Base-by-base conservation (phyloP, 2,329 filamentous ascomycete species). In the Metarhizium humberi region DNA sequence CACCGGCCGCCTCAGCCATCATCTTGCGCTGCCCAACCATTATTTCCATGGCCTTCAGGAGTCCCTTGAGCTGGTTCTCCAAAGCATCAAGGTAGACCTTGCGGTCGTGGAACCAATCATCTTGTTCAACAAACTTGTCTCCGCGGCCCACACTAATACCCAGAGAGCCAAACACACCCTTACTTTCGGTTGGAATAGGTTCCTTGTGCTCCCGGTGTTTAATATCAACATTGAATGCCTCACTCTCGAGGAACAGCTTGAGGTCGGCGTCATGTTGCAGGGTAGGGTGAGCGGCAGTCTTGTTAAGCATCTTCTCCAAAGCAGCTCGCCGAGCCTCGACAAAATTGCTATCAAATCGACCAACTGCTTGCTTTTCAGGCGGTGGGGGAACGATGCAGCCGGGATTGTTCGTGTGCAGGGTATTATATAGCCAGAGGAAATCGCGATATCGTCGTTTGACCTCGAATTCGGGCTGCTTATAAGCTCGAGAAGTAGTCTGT, bases 21-120 rank as follows among this genome's bases (percentile, higher is more conserved):
- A 89, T 89, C 75, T 96, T 96, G 56, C 94, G 86, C 72, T 99
- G 94, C 40, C 80, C 80, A 2, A 99, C 89, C 69, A 99, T 95
- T 6, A 85, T 88, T 66, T 99, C 94, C 73, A 96, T 95, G 18
- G 92, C 88, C 73, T 96, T 97, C 64, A 96, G 79, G 16, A 97
- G 77, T 10, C 88, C 86, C 69, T 92, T 95, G 58, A 96, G 79
- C 69, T 97, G 92, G 63, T 84, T 91, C 67, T 97, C 92, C 42
- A 97, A 79, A 4, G 92, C 92, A 69, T 99, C 94, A 11, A 99
- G 81, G 67, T 99, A 99, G 55, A 97, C 83, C 65, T 87, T 90
- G 58, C 94, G 90, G 62, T 99, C 94, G 64, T 99, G 92, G 74
- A 99, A 99, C 94, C 92, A 99, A 73, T 99, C 94, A 69, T 99